A percentile compares a stretch with the other conserved stretches of the same genome.
Conservation (phyloP, 2,329 filamentous ascomycete species). For the Fusarium sterilihyphosum region DNA sequence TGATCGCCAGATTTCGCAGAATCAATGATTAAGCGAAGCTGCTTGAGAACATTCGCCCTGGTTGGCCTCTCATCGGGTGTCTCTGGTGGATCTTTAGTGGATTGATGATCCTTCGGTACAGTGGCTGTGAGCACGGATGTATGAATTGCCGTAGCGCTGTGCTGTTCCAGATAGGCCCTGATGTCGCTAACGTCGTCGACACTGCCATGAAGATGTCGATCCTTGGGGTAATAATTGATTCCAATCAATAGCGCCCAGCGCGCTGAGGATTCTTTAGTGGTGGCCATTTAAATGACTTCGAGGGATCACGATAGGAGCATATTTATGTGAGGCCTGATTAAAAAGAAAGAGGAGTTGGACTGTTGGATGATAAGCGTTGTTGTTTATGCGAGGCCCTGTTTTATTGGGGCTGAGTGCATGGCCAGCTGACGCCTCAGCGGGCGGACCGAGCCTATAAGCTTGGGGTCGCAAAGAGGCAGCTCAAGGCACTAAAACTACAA, state of each 20-base stretch:
- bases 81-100: neutral
- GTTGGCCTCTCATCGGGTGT: neutral
- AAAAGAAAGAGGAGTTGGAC: neutral
- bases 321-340: accelerated
- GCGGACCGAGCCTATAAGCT: neutral
- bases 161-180: neutral
- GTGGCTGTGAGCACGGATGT: neutral
- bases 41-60: neutral
- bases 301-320: accelerated
- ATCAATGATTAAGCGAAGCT: neutral
- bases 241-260: neutral
- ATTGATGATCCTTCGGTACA: neutral
- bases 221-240: neutral
- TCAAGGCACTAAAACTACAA: neutral
- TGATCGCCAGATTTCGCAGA: neutral
- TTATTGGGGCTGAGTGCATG: neutral
- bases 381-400: neutral
- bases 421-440: neutral
- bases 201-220: neutral
- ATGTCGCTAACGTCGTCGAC: neutral
- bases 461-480: neutral
- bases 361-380: neutral
- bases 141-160: neutral
- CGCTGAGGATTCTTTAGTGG: neutral
- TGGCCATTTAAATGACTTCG: accelerated